Percentiles rank a stretch among this genome's conserved stretches.
Conservation (phyloP, 192 early-diverging fungal genomes). For the Umbelopsis vinacea region DNA sequence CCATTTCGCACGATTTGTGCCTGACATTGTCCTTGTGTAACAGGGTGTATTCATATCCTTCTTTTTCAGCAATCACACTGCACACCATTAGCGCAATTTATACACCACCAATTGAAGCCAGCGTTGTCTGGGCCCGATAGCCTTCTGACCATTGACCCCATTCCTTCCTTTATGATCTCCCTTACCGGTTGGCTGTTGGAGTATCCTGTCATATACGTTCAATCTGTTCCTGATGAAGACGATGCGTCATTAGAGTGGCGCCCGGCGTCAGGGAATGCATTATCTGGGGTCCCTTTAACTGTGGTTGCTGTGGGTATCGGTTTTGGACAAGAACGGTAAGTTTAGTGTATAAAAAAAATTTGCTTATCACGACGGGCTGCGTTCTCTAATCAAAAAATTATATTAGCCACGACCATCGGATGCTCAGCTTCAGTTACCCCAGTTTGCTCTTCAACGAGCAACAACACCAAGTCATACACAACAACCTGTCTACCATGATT, state of each 20-base stretch:
- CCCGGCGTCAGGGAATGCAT: constrained; percentile 22
- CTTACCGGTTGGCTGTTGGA: constrained; percentile 42
- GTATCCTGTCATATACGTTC: constrained; percentile 38
- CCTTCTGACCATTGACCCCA: neutral
- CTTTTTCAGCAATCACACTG: neutral
- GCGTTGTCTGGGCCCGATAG: neutral
- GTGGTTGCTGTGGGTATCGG: neutral
- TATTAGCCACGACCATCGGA: neutral
- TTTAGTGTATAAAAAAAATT: too few relatives aligned
- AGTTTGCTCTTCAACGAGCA: neutral
- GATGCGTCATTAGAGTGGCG: constrained; percentile 36
- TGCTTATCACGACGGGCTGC: neutral
- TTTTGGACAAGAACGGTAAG: constrained; percentile 17
- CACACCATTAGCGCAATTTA: neutral
- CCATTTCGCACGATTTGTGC: neutral
- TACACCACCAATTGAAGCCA: constrained; percentile 20
- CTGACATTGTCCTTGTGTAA: neutral
- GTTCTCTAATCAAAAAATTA: neutral
- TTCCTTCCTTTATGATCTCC: constrained; percentile 37
- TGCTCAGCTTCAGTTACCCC: constrained; percentile 37
- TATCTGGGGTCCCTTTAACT: constrained; percentile 27
- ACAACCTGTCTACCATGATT: neutral
- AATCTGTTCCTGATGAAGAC: constrained; percentile 1
- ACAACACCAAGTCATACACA: constrained; percentile 13
- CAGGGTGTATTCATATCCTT: constrained; percentile 1